Evolutionary conservation across 2,329 filamentous ascomycete genomes (phyloP).

Genomic region (Colletotrichum plurivorum): DNA sequence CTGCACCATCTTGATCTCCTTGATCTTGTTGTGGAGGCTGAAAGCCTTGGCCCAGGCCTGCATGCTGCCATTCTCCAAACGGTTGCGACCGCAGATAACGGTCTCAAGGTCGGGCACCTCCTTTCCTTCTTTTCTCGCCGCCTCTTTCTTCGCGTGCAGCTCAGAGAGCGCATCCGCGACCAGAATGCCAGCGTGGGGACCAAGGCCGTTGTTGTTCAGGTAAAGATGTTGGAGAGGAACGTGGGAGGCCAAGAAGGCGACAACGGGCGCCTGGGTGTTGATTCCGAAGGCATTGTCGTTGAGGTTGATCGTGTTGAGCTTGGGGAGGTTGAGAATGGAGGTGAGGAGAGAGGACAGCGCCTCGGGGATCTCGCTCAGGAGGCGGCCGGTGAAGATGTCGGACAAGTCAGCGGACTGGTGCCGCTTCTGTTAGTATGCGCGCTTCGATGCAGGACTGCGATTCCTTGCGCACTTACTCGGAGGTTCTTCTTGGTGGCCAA

Average conservation of each 20-base stretch:
- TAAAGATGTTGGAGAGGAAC: constrained; percentile 93
- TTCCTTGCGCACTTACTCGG: constrained; percentile 65
- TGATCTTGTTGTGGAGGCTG: constrained; percentile 84
- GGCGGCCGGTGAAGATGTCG: constrained; percentile 96
- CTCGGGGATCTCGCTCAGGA: constrained; percentile 93
- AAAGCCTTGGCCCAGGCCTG: constrained; percentile 92
- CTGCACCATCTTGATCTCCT: constrained; percentile 95
- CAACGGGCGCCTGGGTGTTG: constrained; percentile 92
- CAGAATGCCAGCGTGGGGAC: constrained; percentile 89
- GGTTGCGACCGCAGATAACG: constrained; percentile 96
- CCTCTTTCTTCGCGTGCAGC: constrained; percentile 87
- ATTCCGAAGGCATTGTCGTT: constrained; percentile 99
- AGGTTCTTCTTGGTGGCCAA: constrained; percentile 88
- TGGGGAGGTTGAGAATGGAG: constrained; percentile 86
- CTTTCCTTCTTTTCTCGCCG: constrained; percentile 78
- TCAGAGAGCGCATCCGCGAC: constrained; percentile 89
- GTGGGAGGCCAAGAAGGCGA: constrained; percentile 91
- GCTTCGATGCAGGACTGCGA: neutral
- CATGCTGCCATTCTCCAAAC: constrained; percentile 97
- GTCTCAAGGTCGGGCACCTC: constrained; percentile 90
- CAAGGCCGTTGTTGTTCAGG: constrained; percentile 98
- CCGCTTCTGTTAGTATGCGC: constrained; percentile 14
- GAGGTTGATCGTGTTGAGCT: constrained; percentile 92
- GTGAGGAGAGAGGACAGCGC: constrained; percentile 89
- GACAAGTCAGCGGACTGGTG: constrained; percentile 85